Percentiles rank a stretch among this genome's conserved stretches.
Conservation (phyloP, 345 rosid species). For the Corchorus capsularis region DNA sequence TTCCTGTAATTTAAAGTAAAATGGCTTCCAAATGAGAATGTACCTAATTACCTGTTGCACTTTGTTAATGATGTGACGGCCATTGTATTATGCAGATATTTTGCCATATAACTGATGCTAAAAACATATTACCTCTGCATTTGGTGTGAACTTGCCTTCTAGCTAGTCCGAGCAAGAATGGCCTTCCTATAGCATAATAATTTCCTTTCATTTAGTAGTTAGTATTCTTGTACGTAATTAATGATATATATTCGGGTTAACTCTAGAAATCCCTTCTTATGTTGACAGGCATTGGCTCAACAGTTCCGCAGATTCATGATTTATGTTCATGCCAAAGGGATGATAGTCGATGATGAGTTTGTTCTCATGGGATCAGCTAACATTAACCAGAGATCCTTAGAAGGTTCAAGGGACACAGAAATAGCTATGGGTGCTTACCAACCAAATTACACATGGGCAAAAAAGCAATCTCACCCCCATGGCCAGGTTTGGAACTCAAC, state of each 20-base stretch:
- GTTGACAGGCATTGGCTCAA: slow-evolving; percentile 45
- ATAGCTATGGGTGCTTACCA: slow-evolving; percentile 79
- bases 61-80: neutral
- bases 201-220: neutral
- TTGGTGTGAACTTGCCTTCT: neutral
- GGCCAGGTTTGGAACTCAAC: slow-evolving; percentile 48
- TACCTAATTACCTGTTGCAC: neutral
- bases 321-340: slow-evolving; percentile 74
- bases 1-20: neutral
- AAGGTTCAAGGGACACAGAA: slow-evolving; percentile 79
- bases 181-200: neutral
- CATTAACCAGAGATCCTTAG: slow-evolving; percentile 77
- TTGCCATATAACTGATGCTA: neutral
- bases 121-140: neutral
- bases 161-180: neutral
- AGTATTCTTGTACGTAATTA: neutral
- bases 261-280: neutral
- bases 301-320: slow-evolving; percentile 63
- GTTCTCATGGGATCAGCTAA: slow-evolving; percentile 72
- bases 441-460: slow-evolving; percentile 60
- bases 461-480: slow-evolving; percentile 46
- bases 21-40: neutral
- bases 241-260: neutral
- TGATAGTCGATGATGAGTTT: slow-evolving; percentile 75
- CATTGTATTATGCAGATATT: neutral